Conservation (phyloP, 192 early-diverging fungal genomes). For the Coemansia sp. region DNA sequence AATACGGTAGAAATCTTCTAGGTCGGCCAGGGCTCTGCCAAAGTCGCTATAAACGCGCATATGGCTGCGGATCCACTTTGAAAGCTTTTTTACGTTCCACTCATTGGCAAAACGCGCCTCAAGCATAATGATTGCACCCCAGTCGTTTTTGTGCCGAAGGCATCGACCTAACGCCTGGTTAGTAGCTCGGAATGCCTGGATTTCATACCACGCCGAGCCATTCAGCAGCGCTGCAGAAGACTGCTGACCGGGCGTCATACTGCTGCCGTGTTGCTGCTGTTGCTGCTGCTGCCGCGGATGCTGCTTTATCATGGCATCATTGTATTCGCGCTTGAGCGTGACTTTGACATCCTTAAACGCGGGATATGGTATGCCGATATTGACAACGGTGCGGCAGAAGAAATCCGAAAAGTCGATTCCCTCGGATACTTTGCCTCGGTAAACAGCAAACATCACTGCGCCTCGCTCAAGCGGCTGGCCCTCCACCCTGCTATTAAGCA, state of each 20-base stretch:
- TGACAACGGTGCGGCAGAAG: slow-evolving; percentile 50
- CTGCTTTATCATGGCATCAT: slow-evolving; percentile 15
- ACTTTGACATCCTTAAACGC: slow-evolving; percentile 52
- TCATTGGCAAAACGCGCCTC: slow-evolving; percentile 50
- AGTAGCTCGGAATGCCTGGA: slow-evolving; percentile 58
- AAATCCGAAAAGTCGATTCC: slow-evolving; percentile 52
- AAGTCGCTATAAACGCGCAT: slow-evolving; percentile 17
- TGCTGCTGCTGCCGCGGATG: background rate
- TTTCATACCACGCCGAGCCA: slow-evolving; percentile 56
- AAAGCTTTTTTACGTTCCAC: slow-evolving; percentile 30
- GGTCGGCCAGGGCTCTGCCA: slow-evolving; percentile 15
- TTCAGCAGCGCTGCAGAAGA: slow-evolving; percentile 17
- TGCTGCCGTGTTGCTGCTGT: background rate
- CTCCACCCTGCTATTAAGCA: slow-evolving; percentile 16
- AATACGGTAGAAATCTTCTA: slow-evolving; percentile 36
- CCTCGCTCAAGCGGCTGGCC: slow-evolving; percentile 14
- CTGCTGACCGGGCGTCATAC: too few relatives aligned
- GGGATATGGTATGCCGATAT: slow-evolving; percentile 60
- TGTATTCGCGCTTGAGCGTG: slow-evolving; percentile 53
- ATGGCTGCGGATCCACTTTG: slow-evolving; percentile 50
- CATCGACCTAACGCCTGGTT: slow-evolving; percentile 63
- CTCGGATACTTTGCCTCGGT: slow-evolving; percentile 53
- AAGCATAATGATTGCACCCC: slow-evolving; percentile 61
- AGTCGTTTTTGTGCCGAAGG: slow-evolving; percentile 57
- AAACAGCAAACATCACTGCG: slow-evolving; percentile 53